Percentiles rank a stretch among this genome's conserved stretches.
These are phyloP conservation scores for Phytophthora capsici DNA, from an alignment of 352 stramenopile species.

Conservation along the genomic window DNA sequence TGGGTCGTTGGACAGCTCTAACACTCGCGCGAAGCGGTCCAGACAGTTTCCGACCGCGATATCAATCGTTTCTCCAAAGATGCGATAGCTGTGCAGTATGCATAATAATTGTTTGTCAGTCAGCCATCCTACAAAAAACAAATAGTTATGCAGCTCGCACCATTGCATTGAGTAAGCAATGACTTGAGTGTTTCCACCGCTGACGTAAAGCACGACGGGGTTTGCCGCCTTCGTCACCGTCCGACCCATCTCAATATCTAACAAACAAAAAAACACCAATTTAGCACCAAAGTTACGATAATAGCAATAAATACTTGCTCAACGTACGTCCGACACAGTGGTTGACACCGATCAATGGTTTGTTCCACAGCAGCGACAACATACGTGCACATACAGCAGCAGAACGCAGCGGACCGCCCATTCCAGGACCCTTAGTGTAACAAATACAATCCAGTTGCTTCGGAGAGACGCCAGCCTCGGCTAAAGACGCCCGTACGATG, in stretches of 20 bases:
- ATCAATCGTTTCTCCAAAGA: conserved; percentile 99
- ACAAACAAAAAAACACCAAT: not conserved
- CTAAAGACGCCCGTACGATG: conserved; percentile 94
- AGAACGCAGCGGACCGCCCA: conserved; percentile 97
- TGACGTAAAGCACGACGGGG: conserved; percentile 99
- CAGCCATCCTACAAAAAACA: conserved; percentile 10
- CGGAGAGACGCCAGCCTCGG: conserved; percentile 88
- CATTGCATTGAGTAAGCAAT: conserved; percentile 90
- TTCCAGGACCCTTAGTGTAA: conserved; percentile 97
- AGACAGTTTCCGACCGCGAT: conserved; percentile 99
- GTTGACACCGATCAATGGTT: conserved; percentile 98
- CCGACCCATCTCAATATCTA: conserved; percentile 99
- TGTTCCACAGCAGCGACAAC: conserved; percentile 94
- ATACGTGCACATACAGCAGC: conserved; percentile 96
- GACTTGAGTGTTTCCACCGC: conserved; percentile 99
- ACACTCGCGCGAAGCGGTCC: conserved; percentile 96
- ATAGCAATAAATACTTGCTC: not conserved
- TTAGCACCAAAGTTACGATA: not conserved
- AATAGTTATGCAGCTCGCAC: conserved; percentile 22
- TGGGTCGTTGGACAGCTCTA: conserved; percentile 98
- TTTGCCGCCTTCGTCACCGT: conserved; percentile 95
- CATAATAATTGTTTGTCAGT: conserved; percentile 2
- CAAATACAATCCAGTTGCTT: conserved; percentile 94
- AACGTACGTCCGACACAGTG: conserved; percentile 97
- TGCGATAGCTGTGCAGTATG: conserved; percentile 89